phyloP scores from a whole-genome alignment of 23 red algal genomes.

The Pyropia haitanensis region DNA sequence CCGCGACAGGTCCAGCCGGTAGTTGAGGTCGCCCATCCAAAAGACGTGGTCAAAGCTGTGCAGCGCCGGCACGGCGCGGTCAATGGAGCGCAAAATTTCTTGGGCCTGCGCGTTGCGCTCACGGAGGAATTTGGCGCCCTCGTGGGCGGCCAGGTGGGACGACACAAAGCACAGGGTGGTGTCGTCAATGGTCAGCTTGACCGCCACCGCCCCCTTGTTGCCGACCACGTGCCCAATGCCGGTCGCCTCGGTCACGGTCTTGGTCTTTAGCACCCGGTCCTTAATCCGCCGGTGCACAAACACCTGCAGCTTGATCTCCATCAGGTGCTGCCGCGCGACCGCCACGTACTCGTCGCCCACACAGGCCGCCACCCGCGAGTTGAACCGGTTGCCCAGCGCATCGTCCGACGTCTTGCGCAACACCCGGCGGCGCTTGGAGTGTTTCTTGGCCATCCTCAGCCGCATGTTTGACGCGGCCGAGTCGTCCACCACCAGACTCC shows the following conservation, averaged over 20 bases:
- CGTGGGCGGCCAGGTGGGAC: slow-evolving; percentile 66
- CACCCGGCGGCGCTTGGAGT: too few species aligned
- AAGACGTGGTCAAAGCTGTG: slow-evolving; percentile 59
- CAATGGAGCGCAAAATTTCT: slow-evolving; percentile 56
- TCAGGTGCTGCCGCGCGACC: slow-evolving; percentile 44
- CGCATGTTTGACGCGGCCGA: too few species aligned
- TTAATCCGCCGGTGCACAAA: slow-evolving; percentile 33
- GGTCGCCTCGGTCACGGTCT: slow-evolving; percentile 18
- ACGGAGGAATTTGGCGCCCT: slow-evolving; percentile 36
- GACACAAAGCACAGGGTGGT: slow-evolving; percentile 63
- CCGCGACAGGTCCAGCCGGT: slow-evolving; percentile 61
- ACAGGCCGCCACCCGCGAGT: slow-evolving; percentile 15
- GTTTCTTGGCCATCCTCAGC: too few species aligned
- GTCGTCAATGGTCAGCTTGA: slow-evolving; percentile 42
- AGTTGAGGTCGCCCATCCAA: slow-evolving; percentile 96
- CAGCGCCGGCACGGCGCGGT: slow-evolving; percentile 26
- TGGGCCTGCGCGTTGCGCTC: slow-evolving; percentile 35
- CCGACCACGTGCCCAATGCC: slow-evolving; percentile 48
- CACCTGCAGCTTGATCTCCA: slow-evolving; percentile 54
- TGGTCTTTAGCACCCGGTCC: slow-evolving; percentile 10
- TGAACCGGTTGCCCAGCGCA: slow-evolving; percentile 11
- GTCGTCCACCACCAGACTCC: too few species aligned
- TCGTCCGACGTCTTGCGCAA: too few species aligned
- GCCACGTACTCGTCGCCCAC: slow-evolving; percentile 24
- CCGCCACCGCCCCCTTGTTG: slow-evolving; percentile 65